Percentiles rank a stretch among this genome's conserved stretches.
Evolutionary conservation across 805 yeast species (phyloP).

Genomic region (Hanseniaspora valbyensis): DNA sequence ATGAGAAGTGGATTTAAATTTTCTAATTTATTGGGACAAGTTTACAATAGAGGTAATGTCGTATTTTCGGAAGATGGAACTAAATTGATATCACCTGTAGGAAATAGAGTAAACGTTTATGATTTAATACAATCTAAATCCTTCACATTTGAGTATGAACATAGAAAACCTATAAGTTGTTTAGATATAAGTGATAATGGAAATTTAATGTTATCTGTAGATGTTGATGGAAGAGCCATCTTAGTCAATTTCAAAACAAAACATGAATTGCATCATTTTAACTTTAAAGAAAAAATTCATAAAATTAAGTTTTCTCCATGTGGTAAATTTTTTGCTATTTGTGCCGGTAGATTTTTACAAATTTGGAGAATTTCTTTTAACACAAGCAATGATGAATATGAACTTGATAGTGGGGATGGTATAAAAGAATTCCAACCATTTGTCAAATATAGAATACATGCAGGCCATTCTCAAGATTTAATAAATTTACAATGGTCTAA

Average conservation of each 20-base stretch:
- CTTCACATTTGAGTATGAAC: constrained; percentile 85
- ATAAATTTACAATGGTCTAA: constrained; percentile 74
- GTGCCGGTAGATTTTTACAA: constrained; percentile 70
- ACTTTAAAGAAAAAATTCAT: constrained; percentile 67
- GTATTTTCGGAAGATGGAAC: constrained; percentile 80
- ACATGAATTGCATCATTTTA: constrained; percentile 85
- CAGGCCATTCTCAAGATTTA: constrained; percentile 85
- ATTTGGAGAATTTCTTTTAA: constrained; percentile 52
- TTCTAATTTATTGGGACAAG: constrained; percentile 85
- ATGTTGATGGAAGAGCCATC: constrained; percentile 86
- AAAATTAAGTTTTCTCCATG: constrained; percentile 80
- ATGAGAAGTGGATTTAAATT: constrained; percentile 88
- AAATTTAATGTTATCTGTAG: constrained; percentile 70
- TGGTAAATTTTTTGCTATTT: constrained; percentile 78
- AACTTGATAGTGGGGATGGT: constrained; percentile 13
- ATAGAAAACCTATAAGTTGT: constrained; percentile 67
- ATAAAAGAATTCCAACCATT: constrained; percentile 87
- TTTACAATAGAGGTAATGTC: constrained; percentile 84
- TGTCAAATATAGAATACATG: constrained; percentile 75
- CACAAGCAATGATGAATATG: constrained; percentile 71
- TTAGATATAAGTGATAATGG: constrained; percentile 77
- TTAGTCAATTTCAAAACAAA: constrained; percentile 74
- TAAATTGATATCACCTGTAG: constrained; percentile 78
- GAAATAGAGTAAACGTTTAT: constrained; percentile 81
- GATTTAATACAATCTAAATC: constrained; percentile 76